A percentile compares a stretch with the other conserved stretches of the same genome.
These are phyloP conservation scores for Eutrema yunnanense DNA, from an alignment of 345 rosid species.

Conservation along the genomic window DNA sequence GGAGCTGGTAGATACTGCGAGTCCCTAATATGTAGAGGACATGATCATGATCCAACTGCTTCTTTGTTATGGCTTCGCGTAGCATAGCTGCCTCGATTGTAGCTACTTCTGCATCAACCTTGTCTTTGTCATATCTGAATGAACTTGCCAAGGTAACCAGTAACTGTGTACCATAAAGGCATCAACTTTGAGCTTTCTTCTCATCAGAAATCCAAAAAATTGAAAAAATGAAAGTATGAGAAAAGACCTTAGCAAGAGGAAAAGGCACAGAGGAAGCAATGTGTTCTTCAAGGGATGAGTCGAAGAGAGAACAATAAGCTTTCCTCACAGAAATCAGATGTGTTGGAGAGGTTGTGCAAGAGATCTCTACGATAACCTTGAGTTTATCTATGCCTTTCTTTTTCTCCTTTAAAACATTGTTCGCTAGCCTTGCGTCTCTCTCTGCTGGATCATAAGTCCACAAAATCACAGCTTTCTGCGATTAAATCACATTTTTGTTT, in stretches of 20 bases:
- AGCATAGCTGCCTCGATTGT: constrained; percentile 55
- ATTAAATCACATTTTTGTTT: not conserved
- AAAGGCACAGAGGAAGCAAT: constrained; percentile 38
- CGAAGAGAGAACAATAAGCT: constrained; percentile 61
- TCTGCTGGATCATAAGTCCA: constrained; percentile 78
- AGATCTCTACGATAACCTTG: constrained; percentile 64
- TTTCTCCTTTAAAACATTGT: constrained; percentile 43
- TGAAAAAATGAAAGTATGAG: not conserved
- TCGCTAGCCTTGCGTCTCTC: constrained; percentile 76
- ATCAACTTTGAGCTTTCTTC: not conserved
- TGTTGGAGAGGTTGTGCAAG: constrained; percentile 65
- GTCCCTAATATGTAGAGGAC: constrained; percentile 54
- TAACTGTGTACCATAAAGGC: constrained; percentile 36
- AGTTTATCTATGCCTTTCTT: constrained; percentile 41
- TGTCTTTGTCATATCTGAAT: constrained; percentile 67
- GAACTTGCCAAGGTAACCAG: constrained; percentile 64
- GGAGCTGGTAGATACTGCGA: constrained; percentile 69
- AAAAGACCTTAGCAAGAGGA: constrained; percentile 63
- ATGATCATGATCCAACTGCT: constrained; percentile 60
- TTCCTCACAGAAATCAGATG: constrained; percentile 72
- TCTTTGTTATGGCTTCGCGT: constrained; percentile 49
- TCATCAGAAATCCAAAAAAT: not conserved
- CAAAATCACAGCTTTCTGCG: constrained; percentile 61
- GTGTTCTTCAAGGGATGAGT: constrained; percentile 74
- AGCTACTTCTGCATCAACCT: constrained; percentile 49